Evolutionary conservation across 75 land plant genomes (phyloP).

Genomic region (Picea glauca): DNA sequence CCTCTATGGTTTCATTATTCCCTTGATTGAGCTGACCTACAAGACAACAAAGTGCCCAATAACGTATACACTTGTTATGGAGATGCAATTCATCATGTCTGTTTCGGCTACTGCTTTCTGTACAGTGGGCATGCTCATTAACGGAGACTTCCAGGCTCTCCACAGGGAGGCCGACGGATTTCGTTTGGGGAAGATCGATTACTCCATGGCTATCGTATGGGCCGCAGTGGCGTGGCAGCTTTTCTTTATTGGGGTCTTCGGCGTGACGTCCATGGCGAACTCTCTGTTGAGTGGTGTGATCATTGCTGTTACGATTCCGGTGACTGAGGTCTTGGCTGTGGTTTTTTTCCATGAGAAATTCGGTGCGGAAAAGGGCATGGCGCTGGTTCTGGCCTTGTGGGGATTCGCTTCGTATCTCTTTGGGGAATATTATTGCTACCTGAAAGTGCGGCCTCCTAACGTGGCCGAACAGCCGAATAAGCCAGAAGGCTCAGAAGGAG

Average conservation of each 20-base stretch:
- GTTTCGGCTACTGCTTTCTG: slow-evolving; percentile 17
- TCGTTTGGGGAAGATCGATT: slow-evolving; percentile 13
- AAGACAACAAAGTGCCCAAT: neutral
- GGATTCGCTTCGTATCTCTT: slow-evolving; percentile 22
- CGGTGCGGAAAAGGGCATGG: slow-evolving; percentile 18
- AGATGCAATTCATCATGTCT: slow-evolving; percentile 15
- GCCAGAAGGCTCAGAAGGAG: too few species aligned
- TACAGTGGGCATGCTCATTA: slow-evolving; percentile 20
- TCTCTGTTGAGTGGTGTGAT: slow-evolving; percentile 19
- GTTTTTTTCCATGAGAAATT: slow-evolving; percentile 21
- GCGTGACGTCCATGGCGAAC: slow-evolving; percentile 15
- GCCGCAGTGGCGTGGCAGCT: slow-evolving; percentile 17
- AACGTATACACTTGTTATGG: slow-evolving; percentile 14
- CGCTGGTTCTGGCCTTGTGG: slow-evolving; percentile 22
- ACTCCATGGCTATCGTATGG: slow-evolving; percentile 13
- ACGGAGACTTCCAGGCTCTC: slow-evolving; percentile 18
- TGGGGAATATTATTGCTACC: neutral
- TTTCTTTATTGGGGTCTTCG: slow-evolving; percentile 14
- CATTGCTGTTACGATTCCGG: slow-evolving; percentile 16
- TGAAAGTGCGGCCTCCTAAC: too few species aligned
- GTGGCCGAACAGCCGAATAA: too few species aligned
- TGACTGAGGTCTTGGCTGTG: slow-evolving; percentile 21
- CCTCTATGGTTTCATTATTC: slow-evolving; percentile 19
- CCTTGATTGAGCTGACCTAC: slow-evolving; percentile 23
- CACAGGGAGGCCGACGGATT: slow-evolving; percentile 16